phyloP scores from a whole-genome alignment of 78 protist species.

The Dictyostelium firmibasis region DNA sequence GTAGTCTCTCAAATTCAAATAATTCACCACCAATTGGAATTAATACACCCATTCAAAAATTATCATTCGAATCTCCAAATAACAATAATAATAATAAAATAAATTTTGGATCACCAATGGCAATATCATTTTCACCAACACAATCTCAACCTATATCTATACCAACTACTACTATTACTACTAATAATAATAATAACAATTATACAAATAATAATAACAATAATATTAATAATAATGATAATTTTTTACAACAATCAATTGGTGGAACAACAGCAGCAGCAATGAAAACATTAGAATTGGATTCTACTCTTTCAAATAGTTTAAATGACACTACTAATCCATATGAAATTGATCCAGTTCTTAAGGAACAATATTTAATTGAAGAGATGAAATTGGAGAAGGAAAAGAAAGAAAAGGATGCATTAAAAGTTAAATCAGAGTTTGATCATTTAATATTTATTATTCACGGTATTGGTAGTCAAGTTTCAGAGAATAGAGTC shows the following conservation, averaged over 20 bases:
- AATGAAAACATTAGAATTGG: not conserved
- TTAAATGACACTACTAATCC: not conserved
- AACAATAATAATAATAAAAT: not conserved
- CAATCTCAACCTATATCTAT: not conserved
- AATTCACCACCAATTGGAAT: not conserved
- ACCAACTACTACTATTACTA: not conserved
- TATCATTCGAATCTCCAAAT: not conserved
- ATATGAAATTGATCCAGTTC: constrained; percentile 43
- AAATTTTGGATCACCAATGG: not conserved
- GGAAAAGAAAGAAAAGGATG: not conserved
- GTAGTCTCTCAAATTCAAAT: not conserved
- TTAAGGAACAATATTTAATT: not conserved
- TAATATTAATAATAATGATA: not conserved
- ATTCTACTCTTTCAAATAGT: not conserved
- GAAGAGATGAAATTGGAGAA: not conserved
- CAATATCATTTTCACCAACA: not conserved
- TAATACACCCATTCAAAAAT: not conserved
- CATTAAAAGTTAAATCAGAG: not conserved
- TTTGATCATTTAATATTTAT: constrained; percentile 47
- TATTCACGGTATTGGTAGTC: constrained; percentile 46
- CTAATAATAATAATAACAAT: not conserved
- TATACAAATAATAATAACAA: not conserved
- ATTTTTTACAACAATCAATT: not conserved
- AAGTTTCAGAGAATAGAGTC: not conserved
- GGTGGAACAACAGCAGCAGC: not conserved